These are phyloP conservation scores for Pichia pseudocactophila DNA, from an alignment of 805 yeast genomes.

Conservation along the genomic window DNA sequence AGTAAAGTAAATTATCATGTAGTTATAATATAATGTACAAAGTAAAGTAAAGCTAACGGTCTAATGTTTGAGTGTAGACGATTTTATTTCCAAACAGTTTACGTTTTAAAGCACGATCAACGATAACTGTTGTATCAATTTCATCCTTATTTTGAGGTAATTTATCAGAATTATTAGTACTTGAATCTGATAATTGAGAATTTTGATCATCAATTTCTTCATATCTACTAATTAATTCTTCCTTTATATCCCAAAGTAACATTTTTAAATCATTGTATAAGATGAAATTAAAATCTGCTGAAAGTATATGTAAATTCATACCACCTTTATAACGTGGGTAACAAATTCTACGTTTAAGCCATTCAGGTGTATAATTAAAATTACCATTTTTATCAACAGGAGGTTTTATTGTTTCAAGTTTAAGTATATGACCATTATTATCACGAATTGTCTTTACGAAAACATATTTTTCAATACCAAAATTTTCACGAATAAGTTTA, in stretches of 20 bases:
- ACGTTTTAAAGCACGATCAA: conserved; percentile 23
- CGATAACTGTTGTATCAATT: conserved; percentile 10
- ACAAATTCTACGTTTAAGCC: conserved; percentile 33
- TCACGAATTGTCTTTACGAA: conserved; percentile 33
- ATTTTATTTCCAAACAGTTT: conserved; percentile 17
- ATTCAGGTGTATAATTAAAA: conserved; percentile 21
- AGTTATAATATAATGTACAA: no score
- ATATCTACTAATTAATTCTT: conserved; percentile 10
- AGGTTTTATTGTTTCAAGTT: conserved; percentile 27
- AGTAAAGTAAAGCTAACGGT: not conserved
- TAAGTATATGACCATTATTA: conserved; percentile 30
- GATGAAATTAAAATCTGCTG: conserved; percentile 13
- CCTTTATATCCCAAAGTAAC: conserved; percentile 25
- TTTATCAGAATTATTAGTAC: not conserved
- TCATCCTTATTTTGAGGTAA: not conserved
- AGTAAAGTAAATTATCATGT: no score
- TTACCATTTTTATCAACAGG: conserved; percentile 11
- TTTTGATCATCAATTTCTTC: not conserved
- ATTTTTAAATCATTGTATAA: conserved; percentile 25
- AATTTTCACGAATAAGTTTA: conserved; percentile 11
- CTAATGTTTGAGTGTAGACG: conserved; percentile 12
- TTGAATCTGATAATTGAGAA: not conserved
- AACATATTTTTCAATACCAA: conserved; percentile 18
- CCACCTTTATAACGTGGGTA: conserved; percentile 37
- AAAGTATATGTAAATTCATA: conserved; percentile 32